Percentiles rank a stretch among this genome's conserved stretches.
phyloP scores from a whole-genome alignment of 768 basidiomycete species.

The Strobilomyces confusus region DNA sequence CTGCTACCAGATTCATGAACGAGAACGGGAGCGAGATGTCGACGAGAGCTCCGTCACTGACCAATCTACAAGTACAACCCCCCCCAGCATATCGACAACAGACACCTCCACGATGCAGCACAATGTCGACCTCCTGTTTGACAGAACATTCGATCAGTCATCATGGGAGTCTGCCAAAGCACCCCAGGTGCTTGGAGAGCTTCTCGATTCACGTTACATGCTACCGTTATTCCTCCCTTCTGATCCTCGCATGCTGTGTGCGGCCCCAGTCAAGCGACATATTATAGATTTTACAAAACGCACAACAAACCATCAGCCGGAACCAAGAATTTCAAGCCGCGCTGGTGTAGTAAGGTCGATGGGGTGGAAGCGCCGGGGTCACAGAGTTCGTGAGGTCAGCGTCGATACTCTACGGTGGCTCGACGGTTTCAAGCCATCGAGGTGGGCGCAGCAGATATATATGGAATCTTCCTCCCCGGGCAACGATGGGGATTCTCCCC shows the following conservation, averaged over 20 bases:
- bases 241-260: slow-evolving; percentile 73
- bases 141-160: slow-evolving; percentile 57
- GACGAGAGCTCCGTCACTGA: slow-evolving; percentile 33
- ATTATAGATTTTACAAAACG: slow-evolving; percentile 18
- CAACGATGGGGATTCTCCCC: slow-evolving; percentile 21
- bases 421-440: slow-evolving; percentile 54
- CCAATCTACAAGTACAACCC: slow-evolving; percentile 35
- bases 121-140: slow-evolving; percentile 78
- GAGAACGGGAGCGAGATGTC: slow-evolving; percentile 42
- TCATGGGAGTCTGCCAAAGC: slow-evolving; percentile 76
- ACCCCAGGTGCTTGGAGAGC: slow-evolving; percentile 82
- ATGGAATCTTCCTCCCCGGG: slow-evolving; percentile 35
- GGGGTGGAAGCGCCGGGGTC: slow-evolving; percentile 57
- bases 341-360: slow-evolving; percentile 41
- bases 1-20: slow-evolving; percentile 53
- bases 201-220: slow-evolving; percentile 92
- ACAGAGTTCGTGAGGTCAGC: slow-evolving; percentile 58
- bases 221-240: slow-evolving; percentile 82
- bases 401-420: slow-evolving; percentile 63
- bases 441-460: slow-evolving; percentile 47
- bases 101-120: slow-evolving; percentile 42
- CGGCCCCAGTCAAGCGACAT: slow-evolving; percentile 47
- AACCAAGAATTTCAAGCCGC: slow-evolving; percentile 38
- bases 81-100: slow-evolving; percentile 29
- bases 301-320: slow-evolving; percentile 18